phyloP scores from a whole-genome alignment of 1,139 yeast genomes.

The Yamadazyma dushanensis region DNA sequence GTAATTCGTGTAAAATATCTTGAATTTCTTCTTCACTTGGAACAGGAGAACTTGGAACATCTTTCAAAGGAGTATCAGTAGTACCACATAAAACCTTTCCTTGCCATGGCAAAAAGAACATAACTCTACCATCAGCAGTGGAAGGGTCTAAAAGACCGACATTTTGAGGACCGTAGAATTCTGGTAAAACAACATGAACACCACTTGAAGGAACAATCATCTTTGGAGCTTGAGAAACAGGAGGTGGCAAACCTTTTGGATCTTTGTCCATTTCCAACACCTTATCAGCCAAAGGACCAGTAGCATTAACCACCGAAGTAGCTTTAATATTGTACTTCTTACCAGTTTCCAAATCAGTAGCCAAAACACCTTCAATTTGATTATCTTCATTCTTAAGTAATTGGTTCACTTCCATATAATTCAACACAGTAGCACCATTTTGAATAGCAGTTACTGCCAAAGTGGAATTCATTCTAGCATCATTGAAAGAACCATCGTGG shows the following conservation, averaged over 20 bases:
- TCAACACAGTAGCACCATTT: conserved; percentile 86
- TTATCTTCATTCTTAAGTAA: conserved; percentile 62
- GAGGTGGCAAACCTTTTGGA: conserved; percentile 64
- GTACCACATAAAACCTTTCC: conserved; percentile 97
- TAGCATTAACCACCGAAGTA: conserved; percentile 83
- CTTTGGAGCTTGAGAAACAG: conserved; percentile 48
- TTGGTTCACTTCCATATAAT: conserved; percentile 80
- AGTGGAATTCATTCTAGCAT: conserved; percentile 85
- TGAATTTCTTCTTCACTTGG: conserved; percentile 90
- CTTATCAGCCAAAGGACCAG: conserved; percentile 90
- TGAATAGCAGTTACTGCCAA: conserved; percentile 84
- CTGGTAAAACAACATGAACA: conserved; percentile 90
- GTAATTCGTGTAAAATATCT: conserved; percentile 84
- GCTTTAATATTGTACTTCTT: conserved; percentile 60
- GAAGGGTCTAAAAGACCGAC: conserved; percentile 91
- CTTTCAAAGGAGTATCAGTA: conserved; percentile 78
- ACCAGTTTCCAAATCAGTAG: conserved; percentile 73
- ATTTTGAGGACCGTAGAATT: conserved; percentile 84
- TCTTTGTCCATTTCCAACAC: conserved; percentile 84
- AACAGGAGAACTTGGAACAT: conserved; percentile 79
- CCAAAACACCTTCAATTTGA: conserved; percentile 73
- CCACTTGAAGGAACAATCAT: conserved; percentile 96
- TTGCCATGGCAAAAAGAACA: conserved; percentile 98
- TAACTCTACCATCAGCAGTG: conserved; percentile 93
- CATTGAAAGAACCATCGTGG: conserved; percentile 95